Evolutionary conservation across 768 basidiomycete species (phyloP), one percentile per base, ranked within the genome.

Genomic region (Pisolithus sp.): DNA sequence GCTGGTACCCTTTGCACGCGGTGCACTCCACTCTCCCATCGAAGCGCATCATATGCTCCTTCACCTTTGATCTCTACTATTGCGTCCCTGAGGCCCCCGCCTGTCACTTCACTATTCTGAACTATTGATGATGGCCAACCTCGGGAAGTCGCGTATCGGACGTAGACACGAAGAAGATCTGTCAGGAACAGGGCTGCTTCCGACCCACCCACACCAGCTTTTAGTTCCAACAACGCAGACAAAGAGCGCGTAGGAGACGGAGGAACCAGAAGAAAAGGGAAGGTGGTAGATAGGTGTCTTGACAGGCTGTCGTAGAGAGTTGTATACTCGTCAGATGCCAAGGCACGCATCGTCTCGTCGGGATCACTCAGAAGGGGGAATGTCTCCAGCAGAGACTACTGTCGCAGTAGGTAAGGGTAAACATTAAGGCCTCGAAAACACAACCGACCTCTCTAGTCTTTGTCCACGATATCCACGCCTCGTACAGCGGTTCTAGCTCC

Each of bases 21-120:
- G 70, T 98, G 96, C 0, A 99, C 93, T 2, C 96, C 96, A 53
- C 88, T 93, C 68, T 99, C 96, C 83, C 86, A 93, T 36, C 84
- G 73, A 49, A 98, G 65, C 1, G 73, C 68, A 53, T 93, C 93
- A 59, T 89, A 97, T 9, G 82, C 83, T 0, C 87, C 85, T 2
- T 77, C 69, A 0, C 91, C 90, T 53, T 84, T 83, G 12, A 94
- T 71, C 61, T 94, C 91, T 8, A 93, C 67, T 18, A 87, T 79
- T 5, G 85, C 90, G 52, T 92, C 89, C 57, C 83, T 86, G 44
- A 83, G 70, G 1, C 89, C 88, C n/a, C 83, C 83, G 5, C 70
- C 69, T 28, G 83, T 78, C 17, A 73, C 71, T 47, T 79, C 76
- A 52, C 78, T 83, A 51, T 76, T 75, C n/a, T 78, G 72, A 12